phyloP scores from a whole-genome alignment of 2,329 filamentous ascomycete species.

The Pseudogymnoascus sp. region DNA sequence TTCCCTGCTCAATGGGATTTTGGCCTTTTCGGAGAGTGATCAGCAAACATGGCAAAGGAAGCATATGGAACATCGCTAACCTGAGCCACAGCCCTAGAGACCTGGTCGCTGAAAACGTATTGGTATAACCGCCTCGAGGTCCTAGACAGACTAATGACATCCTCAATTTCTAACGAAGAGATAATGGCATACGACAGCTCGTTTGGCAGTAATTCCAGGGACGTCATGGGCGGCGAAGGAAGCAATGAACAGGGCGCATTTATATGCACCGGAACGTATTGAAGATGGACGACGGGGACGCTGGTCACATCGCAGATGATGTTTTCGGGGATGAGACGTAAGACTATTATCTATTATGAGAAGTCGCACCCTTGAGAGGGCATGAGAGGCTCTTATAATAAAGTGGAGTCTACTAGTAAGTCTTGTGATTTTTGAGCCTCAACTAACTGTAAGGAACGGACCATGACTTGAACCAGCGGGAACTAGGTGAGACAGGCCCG shows the following conservation, averaged over 20 bases:
- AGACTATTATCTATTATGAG: not conserved
- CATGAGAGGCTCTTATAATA: not conserved
- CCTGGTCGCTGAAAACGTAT: slow-evolving; percentile 23
- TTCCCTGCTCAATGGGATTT: slow-evolving; percentile 23
- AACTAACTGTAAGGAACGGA: not conserved
- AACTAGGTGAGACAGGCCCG: not conserved
- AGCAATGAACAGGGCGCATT: not conserved
- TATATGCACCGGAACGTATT: slow-evolving; percentile 1
- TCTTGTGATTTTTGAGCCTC: not conserved
- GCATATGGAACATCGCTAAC: slow-evolving; percentile 15
- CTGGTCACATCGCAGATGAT: not conserved
- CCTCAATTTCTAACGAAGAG: slow-evolving; percentile 22
- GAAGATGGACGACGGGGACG: not conserved
- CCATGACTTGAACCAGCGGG: not conserved
- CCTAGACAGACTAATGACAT: slow-evolving; percentile 24
- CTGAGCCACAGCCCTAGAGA: slow-evolving; percentile 23
- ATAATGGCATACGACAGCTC: slow-evolving; percentile 25
- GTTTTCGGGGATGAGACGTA: not conserved
- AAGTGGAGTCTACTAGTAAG: not conserved
- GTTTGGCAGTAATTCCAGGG: slow-evolving; percentile 23
- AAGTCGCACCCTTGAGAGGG: not conserved
- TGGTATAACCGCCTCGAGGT: slow-evolving; percentile 22
- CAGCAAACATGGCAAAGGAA: not conserved
- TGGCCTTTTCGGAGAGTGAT: slow-evolving; percentile 16
- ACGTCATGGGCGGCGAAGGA: not conserved